These are phyloP conservation scores for Erigeron canadensis DNA, from an alignment of 129 eudicot genomes.

Conservation along the genomic window DNA sequence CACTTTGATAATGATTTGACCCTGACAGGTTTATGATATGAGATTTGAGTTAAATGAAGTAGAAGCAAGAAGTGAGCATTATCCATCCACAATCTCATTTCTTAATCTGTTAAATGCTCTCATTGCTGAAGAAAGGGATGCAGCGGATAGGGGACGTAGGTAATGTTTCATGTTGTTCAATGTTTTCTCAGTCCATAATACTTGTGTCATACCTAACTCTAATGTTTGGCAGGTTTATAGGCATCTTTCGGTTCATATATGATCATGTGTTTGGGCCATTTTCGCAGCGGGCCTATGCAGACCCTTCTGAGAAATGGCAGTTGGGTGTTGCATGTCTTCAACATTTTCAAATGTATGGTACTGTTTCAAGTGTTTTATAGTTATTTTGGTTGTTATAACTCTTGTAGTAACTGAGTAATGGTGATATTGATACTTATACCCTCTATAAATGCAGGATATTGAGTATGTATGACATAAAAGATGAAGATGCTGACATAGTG, in stretches of 20 bases:
- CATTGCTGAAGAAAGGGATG: slow-evolving; percentile 88
- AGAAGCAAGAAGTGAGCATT: slow-evolving; percentile 94
- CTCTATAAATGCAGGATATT: slow-evolving; percentile 59
- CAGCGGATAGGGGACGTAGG: slow-evolving; percentile 90
- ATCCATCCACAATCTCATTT: slow-evolving; percentile 93
- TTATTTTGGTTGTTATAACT: slow-evolving; percentile 17
- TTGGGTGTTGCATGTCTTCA: slow-evolving; percentile 87
- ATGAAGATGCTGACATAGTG: slow-evolving; percentile 69
- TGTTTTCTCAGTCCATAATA: background rate
- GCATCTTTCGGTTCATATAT: slow-evolving; percentile 87
- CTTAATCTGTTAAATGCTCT: slow-evolving; percentile 81
- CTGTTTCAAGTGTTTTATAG: background rate
- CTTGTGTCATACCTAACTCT: background rate
- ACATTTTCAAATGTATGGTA: slow-evolving; percentile 71
- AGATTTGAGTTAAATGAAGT: slow-evolving; percentile 90
- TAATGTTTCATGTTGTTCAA: slow-evolving; percentile 21
- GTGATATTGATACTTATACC: background rate
- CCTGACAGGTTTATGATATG: slow-evolving; percentile 87
- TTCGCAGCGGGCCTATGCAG: slow-evolving; percentile 94
- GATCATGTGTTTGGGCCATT: slow-evolving; percentile 96
- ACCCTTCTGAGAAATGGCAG: slow-evolving; percentile 93
- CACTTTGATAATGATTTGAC: slow-evolving; percentile 6
- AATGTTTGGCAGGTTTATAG: slow-evolving; percentile 61
- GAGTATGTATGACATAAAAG: slow-evolving; percentile 71
- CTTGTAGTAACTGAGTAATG: background rate